Conservation (phyloP, 176 grass and related monocot species). For the Guadua angustifolia region DNA sequence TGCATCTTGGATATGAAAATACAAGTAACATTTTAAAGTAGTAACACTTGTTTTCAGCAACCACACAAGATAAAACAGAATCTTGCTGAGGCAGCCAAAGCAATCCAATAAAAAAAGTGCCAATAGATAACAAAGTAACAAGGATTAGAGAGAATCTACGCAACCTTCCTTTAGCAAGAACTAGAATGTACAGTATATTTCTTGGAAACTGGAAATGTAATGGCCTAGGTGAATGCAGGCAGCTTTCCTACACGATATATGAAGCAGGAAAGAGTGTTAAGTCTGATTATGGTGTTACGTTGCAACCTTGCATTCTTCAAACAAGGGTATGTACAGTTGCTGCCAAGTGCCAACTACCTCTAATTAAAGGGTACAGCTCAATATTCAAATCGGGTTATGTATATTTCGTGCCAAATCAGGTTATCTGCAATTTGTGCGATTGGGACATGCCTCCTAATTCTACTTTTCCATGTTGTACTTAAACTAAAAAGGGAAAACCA, state of each 20-base stretch:
- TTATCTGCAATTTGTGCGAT: neutral
- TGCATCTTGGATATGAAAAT: neutral
- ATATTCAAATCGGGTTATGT: neutral
- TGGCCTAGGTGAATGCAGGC: neutral
- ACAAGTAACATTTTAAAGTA: neutral
- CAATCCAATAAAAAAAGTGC: neutral
- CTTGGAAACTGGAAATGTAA: neutral
- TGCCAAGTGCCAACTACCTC: neutral
- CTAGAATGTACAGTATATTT: neutral
- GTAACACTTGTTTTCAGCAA: constrained; percentile 9
- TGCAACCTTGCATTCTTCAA: neutral
- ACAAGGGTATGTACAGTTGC: constrained; percentile 20
- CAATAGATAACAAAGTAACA: neutral
- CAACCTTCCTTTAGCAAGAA: constrained; percentile 7
- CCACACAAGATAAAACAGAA: neutral
- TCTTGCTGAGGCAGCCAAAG: neutral
- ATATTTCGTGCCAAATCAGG: neutral
- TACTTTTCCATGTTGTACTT: neutral
- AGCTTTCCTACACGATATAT: constrained; percentile 10
- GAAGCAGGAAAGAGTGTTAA: neutral
- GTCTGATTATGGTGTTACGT: neutral
- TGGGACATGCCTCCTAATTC: neutral
- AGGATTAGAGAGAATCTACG: neutral
- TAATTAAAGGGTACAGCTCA: neutral
- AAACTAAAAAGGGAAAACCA: neutral